These are phyloP conservation scores for Hymenoscyphus albidus DNA, from an alignment of 2,329 filamentous ascomycete species.

Conservation along the genomic window DNA sequence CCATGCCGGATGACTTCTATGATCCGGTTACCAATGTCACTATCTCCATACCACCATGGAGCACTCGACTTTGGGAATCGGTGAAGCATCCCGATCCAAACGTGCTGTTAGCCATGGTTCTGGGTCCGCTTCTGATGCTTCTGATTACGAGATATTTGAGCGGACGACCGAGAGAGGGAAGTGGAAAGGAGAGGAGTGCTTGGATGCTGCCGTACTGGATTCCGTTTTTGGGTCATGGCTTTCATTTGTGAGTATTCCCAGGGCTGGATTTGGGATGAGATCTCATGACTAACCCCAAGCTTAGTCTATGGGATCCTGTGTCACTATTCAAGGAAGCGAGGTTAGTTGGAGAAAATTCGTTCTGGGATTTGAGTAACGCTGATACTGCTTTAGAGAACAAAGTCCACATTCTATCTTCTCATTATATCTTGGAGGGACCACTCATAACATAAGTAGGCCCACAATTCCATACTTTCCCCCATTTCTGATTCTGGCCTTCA, in stretches of 20 bases:
- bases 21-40: constrained; percentile 2
- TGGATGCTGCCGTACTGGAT: constrained; percentile 56
- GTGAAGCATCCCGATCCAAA: constrained; percentile 4
- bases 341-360: constrained; percentile 15
- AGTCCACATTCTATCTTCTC: constrained; percentile 32
- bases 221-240: constrained; percentile 52
- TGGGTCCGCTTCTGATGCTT: constrained; percentile 22
- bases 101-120: constrained; percentile 20
- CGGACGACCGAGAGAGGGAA: constrained; percentile 13
- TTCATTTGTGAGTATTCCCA: constrained; percentile 41
- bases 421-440: constrained; percentile 26
- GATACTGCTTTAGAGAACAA: constrained; percentile 21
- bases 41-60: neutral
- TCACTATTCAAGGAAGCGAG: constrained; percentile 25
- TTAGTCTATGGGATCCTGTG: constrained; percentile 26
- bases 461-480: neutral
- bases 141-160: constrained; percentile 29
- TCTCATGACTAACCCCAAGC: constrained; percentile 37
- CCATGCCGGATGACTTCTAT: constrained; percentile 28
- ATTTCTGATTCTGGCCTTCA: neutral
- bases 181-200: constrained; percentile 34
- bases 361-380: neutral
- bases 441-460: constrained; percentile 29
- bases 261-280: constrained; percentile 28
- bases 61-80: constrained; percentile 3